Conservation (phyloP, 2,329 filamentous ascomycete genomes). For the Fusarium sp. region DNA sequence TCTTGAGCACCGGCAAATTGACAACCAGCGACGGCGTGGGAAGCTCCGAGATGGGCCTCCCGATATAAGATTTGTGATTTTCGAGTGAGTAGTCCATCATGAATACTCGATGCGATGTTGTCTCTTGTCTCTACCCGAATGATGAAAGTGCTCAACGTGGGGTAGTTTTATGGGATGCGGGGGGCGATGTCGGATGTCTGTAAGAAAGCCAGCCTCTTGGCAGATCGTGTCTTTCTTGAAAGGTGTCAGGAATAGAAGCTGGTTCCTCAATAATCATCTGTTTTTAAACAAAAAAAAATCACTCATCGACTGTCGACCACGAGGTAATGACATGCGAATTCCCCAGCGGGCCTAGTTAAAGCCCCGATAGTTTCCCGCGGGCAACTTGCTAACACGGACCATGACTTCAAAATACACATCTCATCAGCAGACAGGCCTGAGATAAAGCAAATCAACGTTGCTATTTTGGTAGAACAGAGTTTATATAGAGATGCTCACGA, state of each 20-base stretch:
- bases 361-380: conserved; percentile 18
- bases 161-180: conserved; percentile 3
- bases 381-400: conserved; percentile 1
- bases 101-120: not conserved
- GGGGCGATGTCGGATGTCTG: not conserved
- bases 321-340: not conserved
- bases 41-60: conserved; percentile 52
- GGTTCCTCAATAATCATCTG: not conserved
- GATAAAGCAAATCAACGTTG: no score
- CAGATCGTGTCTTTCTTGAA: not conserved
- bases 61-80: conserved; percentile 54
- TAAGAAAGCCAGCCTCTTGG: not conserved
- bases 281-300: not conserved
- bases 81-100: conserved; percentile 48
- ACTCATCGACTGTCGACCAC: not conserved
- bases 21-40: conserved; percentile 58
- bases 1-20: conserved; percentile 55
- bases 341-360: conserved; percentile 17
- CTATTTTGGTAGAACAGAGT: no score
- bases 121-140: not conserved
- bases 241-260: not conserved
- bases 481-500: no score
- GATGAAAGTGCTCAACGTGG: conserved; percentile 16
- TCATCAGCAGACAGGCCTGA: no score
- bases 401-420: no score